phyloP scores from a whole-genome alignment of 805 yeast genomes.

The Nakazawaea wyomingensis region DNA sequence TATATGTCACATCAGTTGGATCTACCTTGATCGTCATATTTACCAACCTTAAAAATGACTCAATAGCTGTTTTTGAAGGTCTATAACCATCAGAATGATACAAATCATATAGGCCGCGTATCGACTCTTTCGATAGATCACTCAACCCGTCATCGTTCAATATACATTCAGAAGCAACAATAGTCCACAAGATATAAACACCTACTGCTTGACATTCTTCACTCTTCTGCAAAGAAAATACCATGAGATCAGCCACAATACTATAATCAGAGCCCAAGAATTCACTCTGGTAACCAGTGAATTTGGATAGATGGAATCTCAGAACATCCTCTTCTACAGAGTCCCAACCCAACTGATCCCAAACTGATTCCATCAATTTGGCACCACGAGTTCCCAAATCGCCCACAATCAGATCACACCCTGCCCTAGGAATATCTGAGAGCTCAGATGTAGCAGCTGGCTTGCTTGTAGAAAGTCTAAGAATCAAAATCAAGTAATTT shows the following conservation, averaged over 20 bases:
- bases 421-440: conserved; percentile 67
- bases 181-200: conserved; percentile 64
- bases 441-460: conserved; percentile 67
- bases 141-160: conserved; percentile 46
- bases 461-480: conserved; percentile 58
- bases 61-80: conserved; percentile 52
- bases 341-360: conserved; percentile 72
- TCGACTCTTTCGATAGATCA: conserved; percentile 59
- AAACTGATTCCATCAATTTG: conserved; percentile 47
- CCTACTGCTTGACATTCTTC: conserved; percentile 55
- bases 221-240: conserved; percentile 66
- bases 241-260: conserved; percentile 57
- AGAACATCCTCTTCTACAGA: conserved; percentile 46
- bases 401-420: conserved; percentile 58
- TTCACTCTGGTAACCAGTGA: conserved; percentile 70
- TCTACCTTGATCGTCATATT: conserved; percentile 48
- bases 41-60: conserved; percentile 44
- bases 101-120: conserved; percentile 58
- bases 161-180: conserved; percentile 61
- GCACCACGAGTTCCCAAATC: conserved; percentile 60
- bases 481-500: conserved; percentile 50
- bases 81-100: conserved; percentile 53
- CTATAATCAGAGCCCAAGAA: conserved; percentile 54
- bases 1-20: conserved; percentile 58
- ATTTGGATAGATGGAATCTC: conserved; percentile 54